Conservation (phyloP, 225 moss, liverwort and hornwort genomes). For the Marchantia polymorpha region DNA sequence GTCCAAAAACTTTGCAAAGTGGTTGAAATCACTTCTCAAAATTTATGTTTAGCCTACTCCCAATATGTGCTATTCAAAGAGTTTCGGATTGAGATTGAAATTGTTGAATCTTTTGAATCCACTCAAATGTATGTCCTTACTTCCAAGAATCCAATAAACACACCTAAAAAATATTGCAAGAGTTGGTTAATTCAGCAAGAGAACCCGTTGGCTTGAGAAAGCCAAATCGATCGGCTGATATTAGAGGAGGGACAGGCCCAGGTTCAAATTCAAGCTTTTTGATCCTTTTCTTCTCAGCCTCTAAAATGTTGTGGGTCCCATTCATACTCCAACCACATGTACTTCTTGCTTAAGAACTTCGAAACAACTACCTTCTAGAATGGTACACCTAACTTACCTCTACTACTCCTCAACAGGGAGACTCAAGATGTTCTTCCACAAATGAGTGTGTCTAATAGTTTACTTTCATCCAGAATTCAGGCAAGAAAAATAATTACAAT, state of each 20-base stretch:
- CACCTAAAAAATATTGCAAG: no score
- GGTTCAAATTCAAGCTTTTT: conserved; percentile 81
- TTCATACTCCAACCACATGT: conserved; percentile 57
- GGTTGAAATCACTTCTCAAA: no score
- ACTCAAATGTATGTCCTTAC: no score
- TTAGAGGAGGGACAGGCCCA: conserved; percentile 82
- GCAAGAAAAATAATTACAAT: background rate
- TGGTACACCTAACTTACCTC: background rate
- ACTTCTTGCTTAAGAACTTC: conserved; percentile 5
- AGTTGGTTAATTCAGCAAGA: conserved; percentile 49
- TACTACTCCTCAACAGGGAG: background rate
- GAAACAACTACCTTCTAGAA: background rate
- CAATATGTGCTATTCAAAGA: no score
- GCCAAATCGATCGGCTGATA: conserved; percentile 90
- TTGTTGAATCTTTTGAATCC: no score
- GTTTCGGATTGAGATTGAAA: no score
- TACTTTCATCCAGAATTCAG: background rate
- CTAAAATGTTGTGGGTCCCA: conserved; percentile 51
- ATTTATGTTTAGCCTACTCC: no score
- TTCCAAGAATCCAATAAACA: no score
- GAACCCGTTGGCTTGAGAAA: conserved; percentile 69
- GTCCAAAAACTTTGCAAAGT: no score
- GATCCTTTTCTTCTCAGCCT: conserved; percentile 56
- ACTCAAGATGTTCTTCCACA: background rate
- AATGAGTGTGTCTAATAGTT: background rate